Evolutionary conservation across 768 basidiomycete genomes (phyloP).

Genomic region (Pleurotus citrinopileatus): DNA sequence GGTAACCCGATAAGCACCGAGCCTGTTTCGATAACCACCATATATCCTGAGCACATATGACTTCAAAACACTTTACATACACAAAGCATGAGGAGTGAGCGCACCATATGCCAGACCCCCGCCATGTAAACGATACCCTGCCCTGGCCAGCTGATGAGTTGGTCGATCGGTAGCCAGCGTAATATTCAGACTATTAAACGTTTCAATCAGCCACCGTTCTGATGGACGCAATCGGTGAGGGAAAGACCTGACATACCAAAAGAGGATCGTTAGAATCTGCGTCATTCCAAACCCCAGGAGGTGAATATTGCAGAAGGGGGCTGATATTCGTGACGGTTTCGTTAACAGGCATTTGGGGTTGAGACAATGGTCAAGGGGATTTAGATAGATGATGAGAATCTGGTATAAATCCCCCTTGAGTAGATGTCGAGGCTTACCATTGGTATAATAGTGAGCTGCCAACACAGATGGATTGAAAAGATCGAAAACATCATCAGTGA

Average conservation of each 20-base stretch:
- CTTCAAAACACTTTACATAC: not conserved
- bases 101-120: constrained; percentile 11
- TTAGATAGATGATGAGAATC: not conserved
- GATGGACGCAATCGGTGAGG: not conserved
- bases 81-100: not conserved
- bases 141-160: constrained; percentile 9
- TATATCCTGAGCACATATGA: constrained; percentile 9
- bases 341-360: constrained; percentile 12
- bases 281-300: constrained; percentile 9
- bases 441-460: not conserved
- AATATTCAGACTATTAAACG: not conserved
- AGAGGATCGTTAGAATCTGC: constrained; percentile 5
- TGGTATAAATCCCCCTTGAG: not conserved
- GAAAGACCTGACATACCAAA: constrained; percentile 1
- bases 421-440: not conserved
- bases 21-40: constrained; percentile 11
- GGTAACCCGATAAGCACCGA: constrained; percentile 10
- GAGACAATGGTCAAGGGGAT: no score
- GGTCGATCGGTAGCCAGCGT: constrained; percentile 8
- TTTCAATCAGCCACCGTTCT: not conserved
- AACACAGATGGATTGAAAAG: not conserved
- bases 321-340: constrained; percentile 14
- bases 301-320: constrained; percentile 12
- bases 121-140: constrained; percentile 10
- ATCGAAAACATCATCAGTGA: not conserved